phyloP scores from a whole-genome alignment of 805 yeast genomes.

The Candida fluviatilis region DNA sequence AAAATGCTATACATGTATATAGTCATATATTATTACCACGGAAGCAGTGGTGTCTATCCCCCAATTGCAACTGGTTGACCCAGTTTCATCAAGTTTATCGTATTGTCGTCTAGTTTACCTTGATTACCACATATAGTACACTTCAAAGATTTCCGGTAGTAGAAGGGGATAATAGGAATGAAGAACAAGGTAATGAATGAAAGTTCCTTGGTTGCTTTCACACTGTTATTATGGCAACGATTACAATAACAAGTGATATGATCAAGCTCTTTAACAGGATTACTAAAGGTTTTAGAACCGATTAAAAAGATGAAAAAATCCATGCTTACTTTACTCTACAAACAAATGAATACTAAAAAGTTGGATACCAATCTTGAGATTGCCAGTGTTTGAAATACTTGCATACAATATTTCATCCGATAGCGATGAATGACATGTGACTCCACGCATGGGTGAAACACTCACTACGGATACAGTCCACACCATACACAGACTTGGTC shows the following conservation, averaged over 20 bases:
- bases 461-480: too few relatives aligned
- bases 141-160: conserved; percentile 46
- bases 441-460: too few relatives aligned
- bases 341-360: too few relatives aligned
- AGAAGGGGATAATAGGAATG: conserved; percentile 51
- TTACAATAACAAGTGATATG: conserved; percentile 45
- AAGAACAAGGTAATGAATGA: conserved; percentile 53
- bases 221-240: conserved; percentile 55
- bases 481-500: too few relatives aligned
- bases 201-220: conserved; percentile 47
- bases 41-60: too few relatives aligned
- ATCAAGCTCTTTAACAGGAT: conserved; percentile 27
- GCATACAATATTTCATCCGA: too few relatives aligned
- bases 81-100: conserved; percentile 19
- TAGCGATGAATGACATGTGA: too few relatives aligned
- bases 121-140: conserved; percentile 49
- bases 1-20: too few relatives aligned
- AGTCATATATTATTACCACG: too few relatives aligned
- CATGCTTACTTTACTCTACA: too few relatives aligned
- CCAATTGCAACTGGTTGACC: conserved; percentile 36
- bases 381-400: too few relatives aligned
- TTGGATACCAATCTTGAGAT: too few relatives aligned
- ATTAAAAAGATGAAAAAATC: neutral
- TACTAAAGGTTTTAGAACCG: conserved; percentile 28
- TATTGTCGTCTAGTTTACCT: conserved; percentile 22